Evolutionary conservation across 2,329 filamentous ascomycete species (phyloP).

Genomic region (Diaporthe destruens): DNA sequence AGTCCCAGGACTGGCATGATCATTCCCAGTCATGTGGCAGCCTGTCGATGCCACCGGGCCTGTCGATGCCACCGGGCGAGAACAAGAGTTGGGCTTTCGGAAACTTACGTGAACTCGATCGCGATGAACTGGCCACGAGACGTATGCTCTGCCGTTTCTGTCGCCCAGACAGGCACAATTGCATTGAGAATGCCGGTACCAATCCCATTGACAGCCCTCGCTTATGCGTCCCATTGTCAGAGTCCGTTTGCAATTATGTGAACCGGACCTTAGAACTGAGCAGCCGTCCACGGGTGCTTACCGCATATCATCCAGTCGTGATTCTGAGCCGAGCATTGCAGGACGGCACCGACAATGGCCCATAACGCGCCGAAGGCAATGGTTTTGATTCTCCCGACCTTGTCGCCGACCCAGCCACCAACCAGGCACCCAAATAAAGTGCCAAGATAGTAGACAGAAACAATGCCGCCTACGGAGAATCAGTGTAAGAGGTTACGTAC

Average conservation of each 20-base stretch:
- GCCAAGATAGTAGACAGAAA: conserved; percentile 67
- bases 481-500: not conserved
- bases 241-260: too few species aligned
- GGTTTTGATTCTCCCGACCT: conserved; percentile 71
- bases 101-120: conserved; percentile 72
- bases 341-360: conserved; percentile 70
- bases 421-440: conserved; percentile 73
- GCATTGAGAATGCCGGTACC: conserved; percentile 79
- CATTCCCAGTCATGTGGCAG: not conserved
- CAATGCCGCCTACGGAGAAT: conserved; percentile 64
- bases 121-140: conserved; percentile 77
- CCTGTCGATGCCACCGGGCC: too few species aligned
- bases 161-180: conserved; percentile 79
- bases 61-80: too few species aligned
- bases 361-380: conserved; percentile 71
- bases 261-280: not conserved
- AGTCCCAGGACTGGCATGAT: not conserved
- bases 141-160: conserved; percentile 76
- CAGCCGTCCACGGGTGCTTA: conserved; percentile 54
- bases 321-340: conserved; percentile 77
- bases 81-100: not conserved
- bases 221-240: conserved; percentile 46
- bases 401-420: conserved; percentile 75
- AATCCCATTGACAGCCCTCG: conserved; percentile 72
- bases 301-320: conserved; percentile 77